phyloP scores from a whole-genome alignment of 352 stramenopile species.

The Phytophthora ohioensis region DNA sequence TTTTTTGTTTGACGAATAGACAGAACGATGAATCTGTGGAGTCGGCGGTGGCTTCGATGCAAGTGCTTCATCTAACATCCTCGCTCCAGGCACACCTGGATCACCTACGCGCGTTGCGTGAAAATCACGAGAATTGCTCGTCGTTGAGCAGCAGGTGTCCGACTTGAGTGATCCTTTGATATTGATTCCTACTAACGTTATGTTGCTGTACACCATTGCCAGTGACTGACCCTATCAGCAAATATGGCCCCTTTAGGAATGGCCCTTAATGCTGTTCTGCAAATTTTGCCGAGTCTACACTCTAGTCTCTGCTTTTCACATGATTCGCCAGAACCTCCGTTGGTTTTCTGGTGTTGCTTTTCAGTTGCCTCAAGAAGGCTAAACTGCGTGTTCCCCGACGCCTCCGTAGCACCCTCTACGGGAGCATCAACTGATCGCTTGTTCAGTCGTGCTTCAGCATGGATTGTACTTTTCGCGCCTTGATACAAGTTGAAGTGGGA shows the following conservation, averaged over 20 bases:
- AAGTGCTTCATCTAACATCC: conserved; percentile 23
- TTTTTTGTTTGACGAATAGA: not conserved
- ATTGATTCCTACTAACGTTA: not conserved
- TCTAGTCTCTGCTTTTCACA: no score
- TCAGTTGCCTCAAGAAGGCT: no score
- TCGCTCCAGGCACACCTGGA: conserved; percentile 17
- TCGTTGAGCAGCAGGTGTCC: not conserved
- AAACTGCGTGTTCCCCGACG: no score
- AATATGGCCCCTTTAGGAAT: not conserved
- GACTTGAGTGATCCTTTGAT: not conserved
- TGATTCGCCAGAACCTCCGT: no score
- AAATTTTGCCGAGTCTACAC: no score
- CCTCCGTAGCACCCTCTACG: no score
- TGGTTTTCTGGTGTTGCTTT: no score
- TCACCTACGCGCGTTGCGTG: conserved; percentile 21
- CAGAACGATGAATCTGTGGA: conserved; percentile 21
- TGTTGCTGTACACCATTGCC: no score
- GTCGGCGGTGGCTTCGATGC: conserved; percentile 23
- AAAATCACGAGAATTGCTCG: conserved; percentile 3
- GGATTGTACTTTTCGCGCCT: no score
- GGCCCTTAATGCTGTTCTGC: no score
- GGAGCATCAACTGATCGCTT: no score
- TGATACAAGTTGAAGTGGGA: conserved; percentile 1
- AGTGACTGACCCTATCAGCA: not conserved
- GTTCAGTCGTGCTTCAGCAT: no score